Evolutionary conservation across 2,329 filamentous ascomycete genomes (phyloP).

Genomic region (Pezizomycotina sp.): DNA sequence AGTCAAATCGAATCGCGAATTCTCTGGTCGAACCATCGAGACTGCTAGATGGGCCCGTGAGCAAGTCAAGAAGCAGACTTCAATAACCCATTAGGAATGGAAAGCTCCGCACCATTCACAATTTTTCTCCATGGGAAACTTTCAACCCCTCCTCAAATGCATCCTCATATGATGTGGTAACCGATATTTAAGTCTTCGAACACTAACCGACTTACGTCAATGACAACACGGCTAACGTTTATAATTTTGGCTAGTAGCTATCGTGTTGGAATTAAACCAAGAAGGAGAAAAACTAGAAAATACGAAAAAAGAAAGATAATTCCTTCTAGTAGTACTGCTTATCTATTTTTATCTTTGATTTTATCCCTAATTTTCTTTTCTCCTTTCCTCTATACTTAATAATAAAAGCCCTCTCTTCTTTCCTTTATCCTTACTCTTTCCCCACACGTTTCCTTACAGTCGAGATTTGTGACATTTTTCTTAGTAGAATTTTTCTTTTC

Average conservation of each 20-base stretch:
- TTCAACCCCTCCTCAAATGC: constrained; percentile 13
- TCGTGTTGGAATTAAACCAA: too few relatives aligned
- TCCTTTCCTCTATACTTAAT: neutral
- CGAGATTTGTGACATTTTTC: too few relatives aligned
- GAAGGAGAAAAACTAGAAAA: too few relatives aligned
- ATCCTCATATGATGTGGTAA: neutral
- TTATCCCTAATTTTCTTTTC: neutral
- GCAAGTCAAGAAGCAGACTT: constrained; percentile 88
- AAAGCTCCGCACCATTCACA: too few relatives aligned
- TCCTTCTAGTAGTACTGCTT: too few relatives aligned
- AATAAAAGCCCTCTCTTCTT: constrained; percentile 3
- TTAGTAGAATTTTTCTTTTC: too few relatives aligned
- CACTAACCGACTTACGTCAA: neutral
- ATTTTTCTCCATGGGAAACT: neutral
- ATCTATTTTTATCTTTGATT: constrained; percentile 2
- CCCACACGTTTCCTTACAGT: too few relatives aligned
- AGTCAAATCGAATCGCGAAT: constrained; percentile 77
- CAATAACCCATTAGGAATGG: too few relatives aligned
- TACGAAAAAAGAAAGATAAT: too few relatives aligned
- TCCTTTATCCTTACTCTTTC: neutral
- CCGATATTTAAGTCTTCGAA: constrained; percentile 4
- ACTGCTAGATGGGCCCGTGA: constrained; percentile 95
- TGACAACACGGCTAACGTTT: neutral
- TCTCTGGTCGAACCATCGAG: constrained; percentile 64
- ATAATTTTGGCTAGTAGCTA: neutral